Evolutionary conservation across 2,329 filamentous ascomycete genomes (phyloP).

Genomic region (Fusarium virguliforme): DNA sequence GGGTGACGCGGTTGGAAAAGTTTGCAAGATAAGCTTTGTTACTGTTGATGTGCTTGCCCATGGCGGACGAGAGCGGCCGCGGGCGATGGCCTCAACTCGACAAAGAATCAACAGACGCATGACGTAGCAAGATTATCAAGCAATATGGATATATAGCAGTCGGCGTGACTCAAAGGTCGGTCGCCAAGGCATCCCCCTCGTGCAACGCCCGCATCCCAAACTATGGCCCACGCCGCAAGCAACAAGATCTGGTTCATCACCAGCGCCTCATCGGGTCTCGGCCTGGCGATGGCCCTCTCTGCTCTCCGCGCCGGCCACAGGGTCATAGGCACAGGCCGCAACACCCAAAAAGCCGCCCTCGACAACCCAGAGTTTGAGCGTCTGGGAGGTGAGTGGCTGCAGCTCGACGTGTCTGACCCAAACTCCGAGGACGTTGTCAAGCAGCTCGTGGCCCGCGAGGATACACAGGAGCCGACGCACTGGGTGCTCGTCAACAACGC

Average conservation of each 20-base stretch:
- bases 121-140: background rate
- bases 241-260: slow-evolving; percentile 22
- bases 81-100: background rate
- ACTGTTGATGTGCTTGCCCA: background rate
- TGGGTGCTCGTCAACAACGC: slow-evolving; percentile 17
- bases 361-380: slow-evolving; percentile 9
- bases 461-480: background rate
- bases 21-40: background rate
- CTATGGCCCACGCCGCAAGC: background rate
- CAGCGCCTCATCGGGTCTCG: slow-evolving; percentile 21
- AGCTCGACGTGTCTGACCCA: background rate
- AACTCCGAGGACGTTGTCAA: background rate
- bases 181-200: background rate
- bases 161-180: background rate
- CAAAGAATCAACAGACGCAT: background rate
- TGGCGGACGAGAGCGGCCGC: background rate
- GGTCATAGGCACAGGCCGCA: slow-evolving; percentile 23
- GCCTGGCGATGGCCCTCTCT: slow-evolving; percentile 26
- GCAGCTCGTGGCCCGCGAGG: background rate
- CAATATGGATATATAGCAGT: background rate
- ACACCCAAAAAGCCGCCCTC: slow-evolving; percentile 6
- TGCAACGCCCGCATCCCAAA: background rate
- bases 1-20: background rate
- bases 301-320: slow-evolving; percentile 22
- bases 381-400: slow-evolving; percentile 14